Evolutionary conservation across 352 stramenopile genomes (phyloP).

Genomic region (Pilasporangium apinafurcum): DNA sequence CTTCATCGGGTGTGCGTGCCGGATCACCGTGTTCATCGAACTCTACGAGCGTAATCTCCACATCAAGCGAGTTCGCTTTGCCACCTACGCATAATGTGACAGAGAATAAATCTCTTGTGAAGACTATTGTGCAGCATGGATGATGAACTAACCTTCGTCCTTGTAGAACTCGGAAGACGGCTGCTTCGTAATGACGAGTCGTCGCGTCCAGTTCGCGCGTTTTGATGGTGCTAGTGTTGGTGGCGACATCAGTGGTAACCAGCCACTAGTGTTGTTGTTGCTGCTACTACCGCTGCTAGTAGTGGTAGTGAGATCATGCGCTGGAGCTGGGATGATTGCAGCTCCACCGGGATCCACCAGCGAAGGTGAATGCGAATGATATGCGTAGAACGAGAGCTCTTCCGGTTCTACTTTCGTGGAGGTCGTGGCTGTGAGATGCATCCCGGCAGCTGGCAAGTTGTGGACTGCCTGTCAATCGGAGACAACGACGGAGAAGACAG

Average conservation of each 20-base stretch:
- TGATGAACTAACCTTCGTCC: slow-evolving; percentile 49
- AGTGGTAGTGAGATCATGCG: too few relatives aligned
- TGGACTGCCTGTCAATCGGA: too few relatives aligned
- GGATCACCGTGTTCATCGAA: slow-evolving; percentile 67
- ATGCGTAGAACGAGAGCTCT: too few relatives aligned
- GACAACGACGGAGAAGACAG: too few relatives aligned
- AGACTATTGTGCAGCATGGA: background rate
- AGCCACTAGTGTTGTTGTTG: background rate
- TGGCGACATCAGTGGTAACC: background rate
- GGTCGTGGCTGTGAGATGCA: too few relatives aligned
- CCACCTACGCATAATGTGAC: slow-evolving; percentile 22
- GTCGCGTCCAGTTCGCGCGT: slow-evolving; percentile 50
- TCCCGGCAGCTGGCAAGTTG: too few relatives aligned
- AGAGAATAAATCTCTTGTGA: background rate
- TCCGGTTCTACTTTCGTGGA: too few relatives aligned
- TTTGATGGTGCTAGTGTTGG: slow-evolving; percentile 10
- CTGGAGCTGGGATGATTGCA: background rate
- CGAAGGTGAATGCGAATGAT: too few relatives aligned
- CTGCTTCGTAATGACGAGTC: slow-evolving; percentile 83
- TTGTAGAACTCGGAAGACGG: slow-evolving; percentile 85
- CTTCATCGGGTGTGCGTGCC: slow-evolving; percentile 52
- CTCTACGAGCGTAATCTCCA: slow-evolving; percentile 77
- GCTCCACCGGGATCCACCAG: too few relatives aligned
- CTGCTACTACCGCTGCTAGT: too few relatives aligned
- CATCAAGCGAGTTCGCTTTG: slow-evolving; percentile 73